Conservation (phyloP, 2,329 filamentous ascomycete genomes). For the Paecilomyces variotii region DNA sequence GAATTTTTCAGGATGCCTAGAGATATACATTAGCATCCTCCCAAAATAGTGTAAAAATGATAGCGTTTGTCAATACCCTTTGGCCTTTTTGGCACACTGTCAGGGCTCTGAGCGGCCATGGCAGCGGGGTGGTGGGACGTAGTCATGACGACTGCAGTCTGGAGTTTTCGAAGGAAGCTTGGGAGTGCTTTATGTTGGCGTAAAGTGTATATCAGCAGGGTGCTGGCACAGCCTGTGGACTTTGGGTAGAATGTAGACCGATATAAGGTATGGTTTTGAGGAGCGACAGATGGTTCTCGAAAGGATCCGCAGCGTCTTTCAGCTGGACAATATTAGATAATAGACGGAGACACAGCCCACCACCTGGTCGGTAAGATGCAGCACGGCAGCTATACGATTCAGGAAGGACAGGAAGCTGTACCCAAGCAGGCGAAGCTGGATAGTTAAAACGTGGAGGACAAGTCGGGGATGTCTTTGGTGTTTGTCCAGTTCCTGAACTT, state of each 20-base stretch:
- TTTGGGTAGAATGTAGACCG: not conserved
- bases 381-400: not conserved
- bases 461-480: not conserved
- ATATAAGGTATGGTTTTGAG: not conserved
- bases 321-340: not conserved
- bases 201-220: not conserved
- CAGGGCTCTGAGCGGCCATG: not conserved
- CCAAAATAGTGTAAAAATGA: not conserved
- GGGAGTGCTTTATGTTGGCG: not conserved
- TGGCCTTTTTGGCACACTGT: not conserved
- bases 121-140: not conserved
- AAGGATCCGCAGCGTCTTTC: not conserved
- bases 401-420: not conserved
- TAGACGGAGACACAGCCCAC: not conserved
- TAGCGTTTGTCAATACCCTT: not conserved
- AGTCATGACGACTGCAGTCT: not conserved
- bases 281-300: not conserved
- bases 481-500: not conserved
- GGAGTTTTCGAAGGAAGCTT: not conserved
- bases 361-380: not conserved
- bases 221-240: not conserved
- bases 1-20: slow-evolving; percentile 92
- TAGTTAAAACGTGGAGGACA: not conserved
- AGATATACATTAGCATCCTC: not conserved
- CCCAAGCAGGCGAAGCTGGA: not conserved